Evolutionary conservation across 805 yeast species (phyloP).

Genomic region (Candida ficus): DNA sequence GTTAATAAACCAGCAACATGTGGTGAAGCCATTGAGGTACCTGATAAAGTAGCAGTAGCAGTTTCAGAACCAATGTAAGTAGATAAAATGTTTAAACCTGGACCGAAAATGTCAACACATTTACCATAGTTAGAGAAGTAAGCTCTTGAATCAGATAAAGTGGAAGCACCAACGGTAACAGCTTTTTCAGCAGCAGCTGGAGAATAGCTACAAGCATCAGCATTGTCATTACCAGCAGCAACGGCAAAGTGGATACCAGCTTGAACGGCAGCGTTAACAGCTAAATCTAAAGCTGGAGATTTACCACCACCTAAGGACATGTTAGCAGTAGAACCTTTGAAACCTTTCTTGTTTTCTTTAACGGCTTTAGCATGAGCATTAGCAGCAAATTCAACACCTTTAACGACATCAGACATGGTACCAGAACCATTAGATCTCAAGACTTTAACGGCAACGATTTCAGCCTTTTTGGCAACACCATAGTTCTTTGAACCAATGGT

Average conservation of each 20-base stretch:
- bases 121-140: constrained; percentile 92
- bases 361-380: constrained; percentile 56
- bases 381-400: constrained; percentile 83
- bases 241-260: constrained; percentile 91
- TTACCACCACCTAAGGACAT: constrained; percentile 95
- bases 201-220: constrained; percentile 87
- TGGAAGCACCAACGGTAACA: constrained; percentile 93
- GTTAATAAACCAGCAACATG: constrained; percentile 90
- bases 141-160: constrained; percentile 85
- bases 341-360: constrained; percentile 51
- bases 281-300: constrained; percentile 80
- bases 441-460: constrained; percentile 79
- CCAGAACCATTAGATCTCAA: constrained; percentile 81
- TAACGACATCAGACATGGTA: constrained; percentile 75
- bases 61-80: constrained; percentile 73
- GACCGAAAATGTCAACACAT: constrained; percentile 96
- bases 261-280: constrained; percentile 83
- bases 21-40: constrained; percentile 98
- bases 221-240: constrained; percentile 94
- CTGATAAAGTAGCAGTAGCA: constrained; percentile 81
- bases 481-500: constrained; percentile 76
- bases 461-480: constrained; percentile 82
- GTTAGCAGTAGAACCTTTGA: constrained; percentile 84
- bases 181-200: constrained; percentile 86
- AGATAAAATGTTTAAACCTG: constrained; percentile 86